Base-by-base conservation (phyloP, 495 filamentous ascomycete species). In the Aspergillus mulundensis region DNA sequence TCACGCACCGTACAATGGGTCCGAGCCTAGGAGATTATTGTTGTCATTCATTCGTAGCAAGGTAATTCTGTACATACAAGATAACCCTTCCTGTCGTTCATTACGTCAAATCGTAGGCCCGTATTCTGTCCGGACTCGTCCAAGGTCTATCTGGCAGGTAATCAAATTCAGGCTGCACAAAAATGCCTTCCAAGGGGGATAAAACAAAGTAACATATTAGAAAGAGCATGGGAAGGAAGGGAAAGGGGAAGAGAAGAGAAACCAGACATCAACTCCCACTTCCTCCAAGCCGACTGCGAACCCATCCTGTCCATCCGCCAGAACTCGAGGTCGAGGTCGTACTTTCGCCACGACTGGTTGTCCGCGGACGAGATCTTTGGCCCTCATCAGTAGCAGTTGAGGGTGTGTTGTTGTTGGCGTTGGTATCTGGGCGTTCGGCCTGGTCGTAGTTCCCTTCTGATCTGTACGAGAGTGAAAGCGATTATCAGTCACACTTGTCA, bases 271-370 rank as follows among this genome's bases (percentile, higher is more conserved):
- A 60, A 45, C 57, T 47, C 24, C 57, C 57, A 4, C 65, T 55
- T 44, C 71, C 68, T 16, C 71, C 68, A 56, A 78, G 65, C 19
- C 66, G 70, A 50, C 64, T 74, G 58, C 68, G 67, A 15, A 78
- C 53, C 73, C 73, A 78, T 20, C 60, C 61, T 0, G 68, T 58
- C 25, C 73, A 45, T 30, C 73, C 72, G 7, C 69, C 69, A 1
- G 54, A 45, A 12, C 63, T 36, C 32, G 32, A 36, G 12, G 8
- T 36, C 32, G 32, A 36, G 12, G 8, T 36, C 2, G 32, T 14
- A 36, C 32, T 61, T 20, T 73, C 68, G 15, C 57, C 56, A n/a
- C 66, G 66, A 54, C 60, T 62, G 47, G 50, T 53, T 21, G 58
- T 61, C 50, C 59, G 40, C 8, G 42, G 16, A 18, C 25, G 43